These are phyloP conservation scores for Eucalyptus viminalis DNA, from an alignment of 345 rosid genomes.

Conservation along the genomic window DNA sequence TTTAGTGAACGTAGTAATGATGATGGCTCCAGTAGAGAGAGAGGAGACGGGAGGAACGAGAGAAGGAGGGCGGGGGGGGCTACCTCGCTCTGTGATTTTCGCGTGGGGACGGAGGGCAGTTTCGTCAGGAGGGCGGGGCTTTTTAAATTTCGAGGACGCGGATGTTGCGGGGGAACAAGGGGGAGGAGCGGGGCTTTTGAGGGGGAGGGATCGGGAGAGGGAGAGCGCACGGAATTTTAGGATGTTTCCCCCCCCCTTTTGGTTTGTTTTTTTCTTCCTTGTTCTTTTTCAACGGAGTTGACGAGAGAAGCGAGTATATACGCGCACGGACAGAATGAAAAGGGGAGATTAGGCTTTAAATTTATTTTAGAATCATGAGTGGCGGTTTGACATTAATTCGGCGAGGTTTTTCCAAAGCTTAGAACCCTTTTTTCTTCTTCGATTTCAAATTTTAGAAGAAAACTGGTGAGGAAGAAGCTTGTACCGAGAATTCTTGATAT, in stretches of 20 bases:
- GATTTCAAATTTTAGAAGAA: background rate
- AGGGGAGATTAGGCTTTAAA: background rate
- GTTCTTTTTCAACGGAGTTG: background rate
- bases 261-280: background rate
- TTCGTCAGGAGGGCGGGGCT: background rate
- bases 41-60: background rate
- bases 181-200: background rate
- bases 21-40: background rate
- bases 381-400: background rate
- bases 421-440: background rate
- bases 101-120: background rate
- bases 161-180: background rate
- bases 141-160: background rate
- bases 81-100: background rate
- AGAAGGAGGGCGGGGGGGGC: background rate
- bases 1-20: background rate
- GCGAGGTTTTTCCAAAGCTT: background rate
- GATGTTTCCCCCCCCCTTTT: background rate
- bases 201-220: background rate
- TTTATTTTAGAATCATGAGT: background rate
- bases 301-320: fast-evolving
- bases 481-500: background rate
- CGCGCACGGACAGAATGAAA: background rate
- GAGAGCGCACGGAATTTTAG: background rate
- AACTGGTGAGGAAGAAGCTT: fast-evolving